Evolutionary conservation across 2,329 filamentous ascomycete species (phyloP), one percentile per base, ranked within the genome.

Genomic region (Venturia pyrina): DNA sequence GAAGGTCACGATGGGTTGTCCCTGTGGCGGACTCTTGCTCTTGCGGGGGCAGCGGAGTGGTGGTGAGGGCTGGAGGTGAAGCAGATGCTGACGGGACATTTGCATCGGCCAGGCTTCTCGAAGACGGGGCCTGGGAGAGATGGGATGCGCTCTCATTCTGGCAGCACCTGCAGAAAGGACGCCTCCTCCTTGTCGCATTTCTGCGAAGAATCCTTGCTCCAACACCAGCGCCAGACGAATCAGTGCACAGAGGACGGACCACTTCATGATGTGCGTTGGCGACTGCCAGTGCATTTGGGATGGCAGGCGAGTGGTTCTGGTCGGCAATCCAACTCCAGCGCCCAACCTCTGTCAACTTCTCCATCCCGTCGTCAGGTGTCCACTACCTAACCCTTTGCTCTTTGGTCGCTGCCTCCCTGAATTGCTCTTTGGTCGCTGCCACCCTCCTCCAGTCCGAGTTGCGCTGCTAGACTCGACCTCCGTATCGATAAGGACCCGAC

Each of bases 401-500:
- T n/a, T 59, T 37, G 17, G 37, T 37, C 24, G 32, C 53, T 37
- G 53, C 17, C 53, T 8, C 28, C 15, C 6, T 34, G n/a, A n/a
- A n/a, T n/a, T n/a, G n/a, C n/a, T n/a, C n/a, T n/a, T 59, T 37
- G 17, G 37, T 37, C 24, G 32, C 53, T 37, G 53, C 17, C 53
- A 1, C 28, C 15, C 6, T 34, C 13, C 7, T 57, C 53, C 15
- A 17, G 53, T 59, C 32, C 53, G 37, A 17, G 37, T 62, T 44
- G 37, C 15, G 59, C 40, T 43, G 5, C 28, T 13, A 28, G 37
- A 62, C 60, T 62, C 60, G 60, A 48, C 60, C 24, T 53, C 62
- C n/a, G 4, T 64, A 64, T 64, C 62, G 62, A 64, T 64, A 64
- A 64, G 21, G 53, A 59, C 53, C 53, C 53, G 53, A 37, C 53